phyloP scores from a whole-genome alignment of 345 rosid species.

The Xanthoceras sorbifolium region DNA sequence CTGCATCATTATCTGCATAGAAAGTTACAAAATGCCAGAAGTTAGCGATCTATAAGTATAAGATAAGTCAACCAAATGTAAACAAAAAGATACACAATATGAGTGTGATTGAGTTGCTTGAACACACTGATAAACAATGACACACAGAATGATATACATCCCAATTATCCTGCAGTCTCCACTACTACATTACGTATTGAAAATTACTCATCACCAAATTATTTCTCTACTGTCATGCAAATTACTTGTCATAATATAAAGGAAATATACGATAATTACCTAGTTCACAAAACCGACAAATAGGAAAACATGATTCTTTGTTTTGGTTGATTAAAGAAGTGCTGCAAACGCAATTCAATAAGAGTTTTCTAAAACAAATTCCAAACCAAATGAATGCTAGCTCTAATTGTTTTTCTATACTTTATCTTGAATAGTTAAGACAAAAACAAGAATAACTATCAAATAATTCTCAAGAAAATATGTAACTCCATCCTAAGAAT shows the following conservation, averaged over 20 bases:
- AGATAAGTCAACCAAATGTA: background rate
- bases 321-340: background rate
- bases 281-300: background rate
- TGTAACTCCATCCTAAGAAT: background rate
- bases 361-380: background rate
- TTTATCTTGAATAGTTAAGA: background rate
- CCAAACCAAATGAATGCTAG: background rate
- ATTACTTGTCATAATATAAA: background rate
- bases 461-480: background rate
- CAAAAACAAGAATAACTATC: background rate
- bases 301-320: background rate
- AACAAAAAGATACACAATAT: background rate
- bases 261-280: background rate
- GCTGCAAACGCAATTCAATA: background rate
- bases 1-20: conserved; percentile 51
- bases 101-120: background rate
- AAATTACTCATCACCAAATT: background rate
- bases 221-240: background rate
- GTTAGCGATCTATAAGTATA: background rate
- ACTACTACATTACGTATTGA: background rate
- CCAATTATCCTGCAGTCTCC: background rate
- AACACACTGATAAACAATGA: background rate
- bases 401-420: no score
- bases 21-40: background rate
- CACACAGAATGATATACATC: background rate